Base-by-base conservation (phyloP, 139 green algal genomes). In the Zygnema cylindricum region DNA sequence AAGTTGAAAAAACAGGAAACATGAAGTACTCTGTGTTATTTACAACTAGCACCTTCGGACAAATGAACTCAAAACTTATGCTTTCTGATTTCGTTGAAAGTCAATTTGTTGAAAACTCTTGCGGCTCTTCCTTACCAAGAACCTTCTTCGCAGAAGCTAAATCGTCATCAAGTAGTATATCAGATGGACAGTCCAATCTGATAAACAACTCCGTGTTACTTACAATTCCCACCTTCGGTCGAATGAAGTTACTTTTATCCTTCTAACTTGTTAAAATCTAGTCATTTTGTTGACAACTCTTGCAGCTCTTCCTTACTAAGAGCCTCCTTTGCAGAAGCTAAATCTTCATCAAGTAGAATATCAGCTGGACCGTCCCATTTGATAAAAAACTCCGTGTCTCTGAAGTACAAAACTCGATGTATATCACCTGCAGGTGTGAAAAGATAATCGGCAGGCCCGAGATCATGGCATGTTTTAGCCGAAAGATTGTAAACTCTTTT, bases 341-440 rank as follows among this genome's bases (percentile, higher is more conserved):
- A 2, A 55, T 84, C 76, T 3, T 84, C 76, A 42, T 84, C 76
- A 39, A 84, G 32, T 32, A 84, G 76, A 42, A 86, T 86, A 23
- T 78, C 78, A 69, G 38, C 78, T 16, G 36, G 69, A n/a, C 78
- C 78, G n/a, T 86, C 78, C 41, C 41, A 86, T 25, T 69, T 63
- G 23, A 63, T 38, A 69, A 86, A 86, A 69, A 86, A 32, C 78
- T 86, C 78, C 35, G 38, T 30, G 32, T 86, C 78, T 16, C 35
- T 16, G 49, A 86, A 63, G 78, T 86, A 86, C 38, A 86, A 23
- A 38, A 86, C 78, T 35, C 78, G 78, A n/a, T 86, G 78, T 16
- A 86, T 22, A 41, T 86, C 78, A 33, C 78, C 78, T 35, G 39
- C 42, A 69, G 78, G 78, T 22, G 78, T 86, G 23, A 40, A 78